phyloP scores from a whole-genome alignment of 1,139 yeast genomes.

The Yamadazyma membranifaciens region DNA sequence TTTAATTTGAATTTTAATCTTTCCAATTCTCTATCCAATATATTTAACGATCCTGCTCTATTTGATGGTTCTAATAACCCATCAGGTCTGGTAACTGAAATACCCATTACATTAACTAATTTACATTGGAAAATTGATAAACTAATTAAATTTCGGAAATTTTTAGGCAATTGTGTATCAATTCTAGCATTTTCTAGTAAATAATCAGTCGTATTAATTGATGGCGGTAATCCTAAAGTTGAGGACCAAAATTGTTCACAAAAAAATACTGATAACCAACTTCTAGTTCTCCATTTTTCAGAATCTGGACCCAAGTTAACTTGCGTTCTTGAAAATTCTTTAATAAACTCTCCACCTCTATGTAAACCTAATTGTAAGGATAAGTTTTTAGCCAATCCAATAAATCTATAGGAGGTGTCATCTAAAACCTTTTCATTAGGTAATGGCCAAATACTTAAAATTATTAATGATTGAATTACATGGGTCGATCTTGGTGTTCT shows the following conservation, averaged over 20 bases:
- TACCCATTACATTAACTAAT: slow-evolving; percentile 82
- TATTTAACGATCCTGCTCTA: slow-evolving; percentile 74
- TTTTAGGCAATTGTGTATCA: slow-evolving; percentile 64
- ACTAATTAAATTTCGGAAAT: slow-evolving; percentile 70
- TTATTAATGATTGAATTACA: slow-evolving; percentile 82
- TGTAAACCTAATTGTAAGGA: slow-evolving; percentile 91
- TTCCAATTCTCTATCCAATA: slow-evolving; percentile 76
- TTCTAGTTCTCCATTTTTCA: slow-evolving; percentile 90
- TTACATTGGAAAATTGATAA: slow-evolving; percentile 83
- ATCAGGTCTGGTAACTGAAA: slow-evolving; percentile 84
- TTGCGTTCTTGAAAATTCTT: slow-evolving; percentile 88
- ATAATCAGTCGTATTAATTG: slow-evolving; percentile 76
- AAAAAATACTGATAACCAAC: slow-evolving; percentile 88
- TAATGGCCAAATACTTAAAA: slow-evolving; percentile 86
- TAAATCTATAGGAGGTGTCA: slow-evolving; percentile 86
- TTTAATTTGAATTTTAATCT: slow-evolving; percentile 62
- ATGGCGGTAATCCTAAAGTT: slow-evolving; percentile 82
- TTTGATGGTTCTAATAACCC: slow-evolving; percentile 84
- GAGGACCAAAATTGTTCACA: slow-evolving; percentile 92
- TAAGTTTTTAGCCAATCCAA: slow-evolving; percentile 80
- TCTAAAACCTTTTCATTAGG: slow-evolving; percentile 92
- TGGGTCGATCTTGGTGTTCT: slow-evolving; percentile 92
- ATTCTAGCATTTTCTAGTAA: slow-evolving; percentile 75
- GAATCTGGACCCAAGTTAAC: slow-evolving; percentile 83
- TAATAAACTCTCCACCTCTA: slow-evolving; percentile 82